phyloP scores from a whole-genome alignment of 1,284 basidiomycete species.

The Sphagnurus paluster region DNA sequence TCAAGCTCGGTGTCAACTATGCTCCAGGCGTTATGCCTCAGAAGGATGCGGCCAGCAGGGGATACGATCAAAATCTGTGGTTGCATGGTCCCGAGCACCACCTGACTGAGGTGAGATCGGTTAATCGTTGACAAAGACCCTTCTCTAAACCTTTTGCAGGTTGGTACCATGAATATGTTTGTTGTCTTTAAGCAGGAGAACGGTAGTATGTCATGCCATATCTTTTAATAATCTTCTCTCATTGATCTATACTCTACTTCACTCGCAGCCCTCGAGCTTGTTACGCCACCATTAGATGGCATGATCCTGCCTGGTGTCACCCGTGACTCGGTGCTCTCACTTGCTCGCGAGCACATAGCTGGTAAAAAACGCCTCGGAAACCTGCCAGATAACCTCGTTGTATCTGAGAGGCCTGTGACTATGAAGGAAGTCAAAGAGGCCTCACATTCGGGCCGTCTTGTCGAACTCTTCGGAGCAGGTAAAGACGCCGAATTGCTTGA shows the following conservation, averaged over 20 bases:
- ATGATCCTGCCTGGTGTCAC: conserved; percentile 98
- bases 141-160: conserved; percentile 34
- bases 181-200: conserved; percentile 78
- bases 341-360: conserved; percentile 77
- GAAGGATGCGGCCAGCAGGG: conserved; percentile 77
- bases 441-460: conserved; percentile 65
- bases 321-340: conserved; percentile 85
- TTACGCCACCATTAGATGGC: conserved; percentile 92
- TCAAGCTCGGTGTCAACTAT: conserved; percentile 92
- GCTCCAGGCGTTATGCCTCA: conserved; percentile 90
- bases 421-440: conserved; percentile 89
- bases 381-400: conserved; percentile 67
- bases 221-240: background rate
- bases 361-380: conserved; percentile 58
- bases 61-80: conserved; percentile 97
- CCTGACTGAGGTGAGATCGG: conserved; percentile 65
- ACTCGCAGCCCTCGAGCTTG: conserved; percentile 68
- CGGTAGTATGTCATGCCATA: conserved; percentile 50
- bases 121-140: no score
- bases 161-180: conserved; percentile 98
- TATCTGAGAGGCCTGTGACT: conserved; percentile 84
- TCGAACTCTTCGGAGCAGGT: conserved; percentile 94
- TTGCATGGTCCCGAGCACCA: conserved; percentile 85
- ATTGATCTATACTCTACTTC: background rate
- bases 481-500: conserved; percentile 18